Evolutionary conservation across 192 early-diverging fungal genomes (phyloP), one percentile per base, ranked within the genome.

Genomic region (Entophlyctis helioformis): DNA sequence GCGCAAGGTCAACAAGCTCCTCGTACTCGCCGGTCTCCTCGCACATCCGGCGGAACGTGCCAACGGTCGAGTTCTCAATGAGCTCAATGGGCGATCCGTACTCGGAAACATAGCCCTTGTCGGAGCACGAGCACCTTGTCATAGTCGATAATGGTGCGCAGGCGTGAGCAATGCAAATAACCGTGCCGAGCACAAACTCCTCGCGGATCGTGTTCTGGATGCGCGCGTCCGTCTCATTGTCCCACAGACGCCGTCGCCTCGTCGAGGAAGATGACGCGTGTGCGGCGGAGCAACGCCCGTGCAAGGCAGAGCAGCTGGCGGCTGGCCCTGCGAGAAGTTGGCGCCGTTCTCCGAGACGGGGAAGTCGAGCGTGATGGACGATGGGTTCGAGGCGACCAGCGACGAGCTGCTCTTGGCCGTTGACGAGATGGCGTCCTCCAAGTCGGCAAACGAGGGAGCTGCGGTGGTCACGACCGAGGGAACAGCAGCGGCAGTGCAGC

Each of bases 161-260:
- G n/a, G 66, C 37, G 54, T 96, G 93, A 5, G 92, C 92, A 57
- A 96, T 87, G 38, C 79, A 82, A 19, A 96, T 54, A 27, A 96
- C 53, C 1, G 93, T 85, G 4, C 78, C 71, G 39, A 80, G 54
- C 28, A 64, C 59, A 42, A 79, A 72, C 42, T 81, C 73, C 20
- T 50, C 50, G 27, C 87, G 82, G 43, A 97, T 91, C 0, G 83
- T 82, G 21, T 58, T 51, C 57, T 88, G 85, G 52, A 87, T 87
- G 31, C 64, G 66, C 18, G 66, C 55, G 34, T 68, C 64, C 0
- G 70, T 65, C 39, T 53, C 54, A 27, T 53, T 35, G 53, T 81
- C 76, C 13, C 3, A 80, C 59, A 6, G 64, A 54, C 28, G 60
- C 60, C 12, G 81, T 82, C 0, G 81, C 81, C 56, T 84, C 82